A percentile compares a stretch with the other conserved stretches of the same genome.
These are phyloP conservation scores for Quercus lobata DNA, from an alignment of 331 rosid genomes.

Conservation along the genomic window DNA sequence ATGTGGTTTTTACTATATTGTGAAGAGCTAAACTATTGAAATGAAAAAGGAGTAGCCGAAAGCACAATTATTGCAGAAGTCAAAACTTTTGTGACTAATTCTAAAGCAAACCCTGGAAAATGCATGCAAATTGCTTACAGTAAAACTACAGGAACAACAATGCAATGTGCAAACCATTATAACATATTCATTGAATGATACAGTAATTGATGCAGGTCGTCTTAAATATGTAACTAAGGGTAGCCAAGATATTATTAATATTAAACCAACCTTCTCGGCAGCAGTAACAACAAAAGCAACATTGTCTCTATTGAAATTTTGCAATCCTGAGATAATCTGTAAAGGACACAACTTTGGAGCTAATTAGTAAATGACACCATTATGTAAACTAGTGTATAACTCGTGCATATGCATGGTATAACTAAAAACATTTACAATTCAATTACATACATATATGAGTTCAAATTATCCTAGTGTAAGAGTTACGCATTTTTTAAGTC, in stretches of 20 bases:
- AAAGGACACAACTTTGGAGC: conserved; percentile 10
- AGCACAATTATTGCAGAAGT: too few species aligned
- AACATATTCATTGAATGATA: not conserved
- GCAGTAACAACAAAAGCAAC: conserved; percentile 86
- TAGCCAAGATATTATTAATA: conserved; percentile 1
- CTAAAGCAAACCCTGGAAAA: not conserved
- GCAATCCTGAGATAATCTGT: conserved; percentile 88
- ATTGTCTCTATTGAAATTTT: conserved; percentile 71
- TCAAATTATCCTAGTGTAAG: too few species aligned
- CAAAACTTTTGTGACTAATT: not conserved
- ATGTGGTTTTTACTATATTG: not conserved
- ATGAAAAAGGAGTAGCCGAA: not conserved
- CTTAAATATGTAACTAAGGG: not conserved
- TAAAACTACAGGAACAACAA: not conserved
- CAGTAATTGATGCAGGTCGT: not conserved
- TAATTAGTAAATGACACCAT: too few species aligned
- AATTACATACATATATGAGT: too few species aligned
- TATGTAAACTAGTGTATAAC: too few species aligned
- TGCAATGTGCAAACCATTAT: not conserved
- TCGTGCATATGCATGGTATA: too few species aligned
- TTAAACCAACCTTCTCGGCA: conserved; percentile 65
- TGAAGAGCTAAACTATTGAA: not conserved
- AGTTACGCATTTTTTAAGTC: too few species aligned
- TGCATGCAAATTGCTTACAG: not conserved
- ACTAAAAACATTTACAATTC: too few species aligned